phyloP scores from a whole-genome alignment of 2,329 filamentous ascomycete species.

The Cercospora brassicicola region DNA sequence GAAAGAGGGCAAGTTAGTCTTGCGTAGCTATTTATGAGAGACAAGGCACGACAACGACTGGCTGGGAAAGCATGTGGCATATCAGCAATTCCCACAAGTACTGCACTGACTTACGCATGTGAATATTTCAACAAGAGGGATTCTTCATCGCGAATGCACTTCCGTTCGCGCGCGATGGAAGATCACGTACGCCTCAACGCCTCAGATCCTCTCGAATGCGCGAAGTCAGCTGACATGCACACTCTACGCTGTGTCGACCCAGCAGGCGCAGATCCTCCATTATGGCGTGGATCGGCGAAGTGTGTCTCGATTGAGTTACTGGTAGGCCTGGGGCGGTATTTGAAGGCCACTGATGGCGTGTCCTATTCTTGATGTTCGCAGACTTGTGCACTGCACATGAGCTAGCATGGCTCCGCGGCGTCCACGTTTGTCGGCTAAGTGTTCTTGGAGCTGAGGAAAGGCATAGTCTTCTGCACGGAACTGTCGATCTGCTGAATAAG shows the following conservation, averaged over 20 bases:
- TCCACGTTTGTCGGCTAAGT: neutral
- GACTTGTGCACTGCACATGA: neutral
- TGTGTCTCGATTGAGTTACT: neutral
- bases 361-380: neutral
- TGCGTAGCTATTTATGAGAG: neutral
- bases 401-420: neutral
- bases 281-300: neutral
- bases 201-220: neutral
- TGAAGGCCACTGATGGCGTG: neutral
- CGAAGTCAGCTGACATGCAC: neutral
- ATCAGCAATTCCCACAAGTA: neutral
- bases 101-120: neutral
- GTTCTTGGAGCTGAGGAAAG: neutral
- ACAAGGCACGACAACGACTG: neutral
- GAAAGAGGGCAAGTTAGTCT: neutral
- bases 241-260: neutral
- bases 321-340: neutral
- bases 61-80: neutral
- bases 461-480: neutral
- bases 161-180: neutral
- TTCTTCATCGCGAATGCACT: neutral
- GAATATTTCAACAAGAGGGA: neutral
- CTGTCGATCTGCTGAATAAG: neutral
- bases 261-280: neutral
- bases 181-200: neutral